These are phyloP conservation scores for Saccharomyces hybrid DNA, from an alignment of 1,139 yeast species.

Conservation along the genomic window DNA sequence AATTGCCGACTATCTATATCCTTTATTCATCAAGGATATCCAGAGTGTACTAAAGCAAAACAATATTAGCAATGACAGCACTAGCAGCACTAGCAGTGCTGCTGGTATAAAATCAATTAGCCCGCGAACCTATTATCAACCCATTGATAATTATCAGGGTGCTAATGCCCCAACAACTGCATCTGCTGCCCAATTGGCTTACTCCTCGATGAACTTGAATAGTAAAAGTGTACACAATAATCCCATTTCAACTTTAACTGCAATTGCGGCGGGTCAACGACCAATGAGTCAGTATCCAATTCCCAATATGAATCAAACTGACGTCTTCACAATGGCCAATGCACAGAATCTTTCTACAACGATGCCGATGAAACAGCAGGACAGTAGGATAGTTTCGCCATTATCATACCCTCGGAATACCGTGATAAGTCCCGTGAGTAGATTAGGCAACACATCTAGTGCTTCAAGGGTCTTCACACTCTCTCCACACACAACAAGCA, in stretches of 20 bases:
- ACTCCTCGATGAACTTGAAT: neutral
- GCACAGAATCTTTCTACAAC: neutral
- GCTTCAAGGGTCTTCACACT: neutral
- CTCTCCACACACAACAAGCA: neutral
- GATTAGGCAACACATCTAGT: neutral
- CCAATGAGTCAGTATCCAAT: neutral
- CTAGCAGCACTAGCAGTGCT: neutral
- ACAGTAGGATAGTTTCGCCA: neutral
- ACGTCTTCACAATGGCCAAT: neutral
- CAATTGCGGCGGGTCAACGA: neutral
- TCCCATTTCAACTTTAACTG: neutral
- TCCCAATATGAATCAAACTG: neutral
- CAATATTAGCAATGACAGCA: constrained; percentile 13
- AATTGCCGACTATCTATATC: constrained; percentile 77
- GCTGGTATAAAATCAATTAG: neutral
- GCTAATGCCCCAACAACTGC: neutral
- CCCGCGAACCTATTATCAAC: neutral
- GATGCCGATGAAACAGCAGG: neutral
- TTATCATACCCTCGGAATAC: neutral
- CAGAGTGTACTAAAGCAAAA: constrained; percentile 52
- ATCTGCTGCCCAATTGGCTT: neutral
- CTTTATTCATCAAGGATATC: constrained; percentile 80
- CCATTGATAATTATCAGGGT: neutral
- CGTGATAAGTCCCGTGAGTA: neutral
- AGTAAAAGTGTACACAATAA: neutral